These are phyloP conservation scores for Mycena alexandri DNA, from an alignment of 768 basidiomycete species.

Conservation along the genomic window DNA sequence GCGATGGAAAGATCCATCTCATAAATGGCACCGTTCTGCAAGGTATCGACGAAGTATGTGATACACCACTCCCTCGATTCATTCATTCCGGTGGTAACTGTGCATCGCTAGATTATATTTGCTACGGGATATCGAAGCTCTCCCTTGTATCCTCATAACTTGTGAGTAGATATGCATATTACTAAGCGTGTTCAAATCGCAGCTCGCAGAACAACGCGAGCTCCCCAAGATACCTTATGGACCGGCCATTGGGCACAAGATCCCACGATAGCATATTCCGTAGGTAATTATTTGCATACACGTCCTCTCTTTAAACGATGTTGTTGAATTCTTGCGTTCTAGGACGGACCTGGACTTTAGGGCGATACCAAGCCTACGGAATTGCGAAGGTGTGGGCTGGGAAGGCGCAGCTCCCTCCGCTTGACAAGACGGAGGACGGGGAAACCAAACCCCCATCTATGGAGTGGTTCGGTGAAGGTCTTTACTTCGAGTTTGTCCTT, in stretches of 20 bases:
- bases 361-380: constrained; percentile 34
- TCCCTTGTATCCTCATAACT: constrained; percentile 8
- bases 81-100: no score
- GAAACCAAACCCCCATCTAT: not conserved
- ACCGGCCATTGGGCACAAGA: constrained; percentile 49
- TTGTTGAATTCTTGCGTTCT: not conserved
- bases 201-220: constrained; percentile 11
- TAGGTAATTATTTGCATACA: not conserved
- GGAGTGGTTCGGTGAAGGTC: no score
- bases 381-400: constrained; percentile 42
- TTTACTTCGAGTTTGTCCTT: no score
- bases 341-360: constrained; percentile 32
- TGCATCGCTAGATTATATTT: constrained; percentile 39
- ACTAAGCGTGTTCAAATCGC: not conserved
- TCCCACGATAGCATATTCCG: constrained; percentile 46
- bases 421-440: constrained; percentile 16
- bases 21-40: constrained; percentile 43
- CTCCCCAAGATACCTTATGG: constrained; percentile 28
- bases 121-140: constrained; percentile 48
- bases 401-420: constrained; percentile 15
- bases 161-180: not conserved
- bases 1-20: constrained; percentile 42
- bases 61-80: not conserved
- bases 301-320: no score
- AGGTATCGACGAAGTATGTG: constrained; percentile 42